Evolutionary conservation across 352 stramenopile species (phyloP).

Genomic region (Phytopythium ostracodes): DNA sequence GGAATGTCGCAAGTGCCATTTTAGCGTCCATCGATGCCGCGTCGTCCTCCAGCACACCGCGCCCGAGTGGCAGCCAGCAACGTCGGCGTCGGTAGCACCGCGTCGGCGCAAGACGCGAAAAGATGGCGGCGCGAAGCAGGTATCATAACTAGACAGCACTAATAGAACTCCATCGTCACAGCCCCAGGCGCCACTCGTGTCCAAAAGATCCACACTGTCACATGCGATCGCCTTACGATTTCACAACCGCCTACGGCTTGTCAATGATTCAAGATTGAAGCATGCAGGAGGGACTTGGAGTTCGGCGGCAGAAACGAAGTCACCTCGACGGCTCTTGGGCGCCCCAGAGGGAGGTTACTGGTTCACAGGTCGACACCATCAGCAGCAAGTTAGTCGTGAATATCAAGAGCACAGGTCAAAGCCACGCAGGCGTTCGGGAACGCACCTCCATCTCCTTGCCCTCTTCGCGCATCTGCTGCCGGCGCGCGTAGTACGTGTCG

Average conservation of each 20-base stretch:
- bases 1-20: conserved; percentile 61
- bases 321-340: not conserved
- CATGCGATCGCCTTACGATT: conserved; percentile 3
- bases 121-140: not conserved
- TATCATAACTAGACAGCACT: not conserved
- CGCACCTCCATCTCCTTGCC: conserved; percentile 68
- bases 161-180: not conserved
- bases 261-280: conserved; percentile 1
- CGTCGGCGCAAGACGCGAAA: conserved; percentile 21
- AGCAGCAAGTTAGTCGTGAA: not conserved
- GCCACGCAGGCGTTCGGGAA: not conserved
- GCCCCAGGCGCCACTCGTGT: not conserved
- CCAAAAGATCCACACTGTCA: not conserved
- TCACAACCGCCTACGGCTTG: not conserved
- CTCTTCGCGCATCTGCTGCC: conserved; percentile 86
- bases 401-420: not conserved
- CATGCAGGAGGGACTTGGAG: not conserved
- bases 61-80: conserved; percentile 54
- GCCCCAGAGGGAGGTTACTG: conserved; percentile 2
- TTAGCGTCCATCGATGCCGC: conserved; percentile 61
- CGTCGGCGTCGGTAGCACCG: conserved; percentile 19
- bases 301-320: not conserved
- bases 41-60: conserved; percentile 61
- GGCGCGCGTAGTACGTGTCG: conserved; percentile 96
- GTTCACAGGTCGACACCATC: not conserved